Evolutionary conservation across 2,329 filamentous ascomycete species (phyloP).

Genomic region (Penicillium olsonii): DNA sequence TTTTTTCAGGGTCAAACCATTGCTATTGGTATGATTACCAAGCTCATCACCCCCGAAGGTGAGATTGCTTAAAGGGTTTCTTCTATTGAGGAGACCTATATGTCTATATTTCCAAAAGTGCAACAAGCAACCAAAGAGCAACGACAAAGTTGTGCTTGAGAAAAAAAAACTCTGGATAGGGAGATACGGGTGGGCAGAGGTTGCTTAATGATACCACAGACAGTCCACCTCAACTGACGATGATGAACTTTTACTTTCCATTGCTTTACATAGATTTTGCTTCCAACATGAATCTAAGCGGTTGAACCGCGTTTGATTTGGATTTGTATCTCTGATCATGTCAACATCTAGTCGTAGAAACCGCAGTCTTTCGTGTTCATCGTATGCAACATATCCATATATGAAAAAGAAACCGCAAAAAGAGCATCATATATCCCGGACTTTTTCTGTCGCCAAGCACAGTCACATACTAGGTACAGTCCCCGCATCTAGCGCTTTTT

Average conservation of each 20-base stretch:
- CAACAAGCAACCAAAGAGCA: background rate
- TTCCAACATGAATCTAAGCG: conserved; percentile 22
- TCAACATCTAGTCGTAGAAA: background rate
- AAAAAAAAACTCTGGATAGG: conserved; percentile 11
- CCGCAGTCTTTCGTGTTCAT: background rate
- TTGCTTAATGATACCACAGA: conserved; percentile 25
- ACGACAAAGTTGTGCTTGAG: conserved; percentile 1
- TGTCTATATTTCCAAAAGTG: background rate
- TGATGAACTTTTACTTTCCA: conserved; percentile 32
- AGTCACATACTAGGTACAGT: background rate
- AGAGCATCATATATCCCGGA: background rate
- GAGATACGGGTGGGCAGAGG: conserved; percentile 22
- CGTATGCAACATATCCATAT: background rate
- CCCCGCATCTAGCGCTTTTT: conserved; percentile 53
- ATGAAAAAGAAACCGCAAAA: background rate
- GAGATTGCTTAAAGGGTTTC: conserved; percentile 12
- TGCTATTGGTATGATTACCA: conserved; percentile 98
- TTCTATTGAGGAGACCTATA: background rate
- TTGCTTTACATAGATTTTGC: conserved; percentile 29
- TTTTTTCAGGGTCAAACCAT: conserved; percentile 84
- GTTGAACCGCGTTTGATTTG: conserved; percentile 8
- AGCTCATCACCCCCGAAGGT: conserved; percentile 60
- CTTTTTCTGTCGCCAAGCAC: background rate
- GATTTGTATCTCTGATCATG: background rate
- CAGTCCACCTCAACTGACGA: conserved; percentile 33